A percentile compares a stretch with the other conserved stretches of the same genome.
Evolutionary conservation across 148 eudicot species (phyloP).

Genomic region (Chenopodium album): DNA sequence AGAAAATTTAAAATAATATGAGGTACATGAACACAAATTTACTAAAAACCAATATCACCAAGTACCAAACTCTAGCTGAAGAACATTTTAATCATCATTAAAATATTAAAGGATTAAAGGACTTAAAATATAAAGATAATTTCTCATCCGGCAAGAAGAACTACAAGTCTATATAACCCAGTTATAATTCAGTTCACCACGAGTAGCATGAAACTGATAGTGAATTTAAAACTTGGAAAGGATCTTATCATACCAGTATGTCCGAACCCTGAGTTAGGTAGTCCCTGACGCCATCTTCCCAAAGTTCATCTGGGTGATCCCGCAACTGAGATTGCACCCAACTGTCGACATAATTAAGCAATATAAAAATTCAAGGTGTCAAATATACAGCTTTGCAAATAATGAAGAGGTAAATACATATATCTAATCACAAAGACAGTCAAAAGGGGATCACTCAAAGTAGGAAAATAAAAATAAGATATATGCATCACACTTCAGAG

Average conservation of each 20-base stretch:
- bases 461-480: background rate
- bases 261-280: slow-evolving; percentile 67
- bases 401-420: background rate
- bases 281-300: slow-evolving; percentile 92
- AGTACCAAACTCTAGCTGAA: background rate
- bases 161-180: background rate
- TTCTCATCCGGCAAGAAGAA: background rate
- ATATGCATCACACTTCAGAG: background rate
- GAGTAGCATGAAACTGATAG: background rate
- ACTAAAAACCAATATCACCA: background rate
- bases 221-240: background rate
- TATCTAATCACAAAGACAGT: background rate
- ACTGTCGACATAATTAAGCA: slow-evolving; percentile 44
- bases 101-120: background rate
- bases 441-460: background rate
- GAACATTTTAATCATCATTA: background rate
- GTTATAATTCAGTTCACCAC: background rate
- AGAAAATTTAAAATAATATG: background rate
- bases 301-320: slow-evolving; percentile 91
- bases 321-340: slow-evolving; percentile 90
- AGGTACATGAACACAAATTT: background rate
- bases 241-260: slow-evolving; percentile 49
- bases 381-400: background rate
- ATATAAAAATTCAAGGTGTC: slow-evolving; percentile 4
- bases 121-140: background rate